These are phyloP conservation scores for Lignosus rhinocerotis DNA, from an alignment of 1,284 basidiomycete species.

Conservation along the genomic window DNA sequence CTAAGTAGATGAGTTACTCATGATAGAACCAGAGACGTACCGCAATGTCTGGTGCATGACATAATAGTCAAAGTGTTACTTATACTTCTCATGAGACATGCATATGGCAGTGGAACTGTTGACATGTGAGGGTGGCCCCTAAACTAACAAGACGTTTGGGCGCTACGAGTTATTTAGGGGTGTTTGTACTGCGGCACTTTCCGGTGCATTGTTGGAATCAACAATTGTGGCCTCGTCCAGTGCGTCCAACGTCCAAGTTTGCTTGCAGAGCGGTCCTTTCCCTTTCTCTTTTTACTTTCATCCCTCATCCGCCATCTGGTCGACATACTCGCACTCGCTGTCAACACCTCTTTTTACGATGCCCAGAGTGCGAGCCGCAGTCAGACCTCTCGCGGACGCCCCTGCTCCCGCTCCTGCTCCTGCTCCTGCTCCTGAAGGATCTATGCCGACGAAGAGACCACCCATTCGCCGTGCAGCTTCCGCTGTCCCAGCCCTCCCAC, in stretches of 20 bases:
- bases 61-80: too few species aligned
- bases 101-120: too few species aligned
- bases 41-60: too few species aligned
- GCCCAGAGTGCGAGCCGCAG: slow-evolving; percentile 13
- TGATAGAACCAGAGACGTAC: too few species aligned
- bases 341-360: not conserved
- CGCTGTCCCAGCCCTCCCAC: slow-evolving; percentile 29
- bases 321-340: not conserved
- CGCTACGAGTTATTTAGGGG: not conserved
- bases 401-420: slow-evolving; percentile 6
- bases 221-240: not conserved
- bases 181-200: slow-evolving; percentile 2
- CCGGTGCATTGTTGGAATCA: slow-evolving; percentile 5
- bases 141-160: not conserved
- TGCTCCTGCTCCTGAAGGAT: slow-evolving; percentile 2
- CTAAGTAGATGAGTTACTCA: too few species aligned
- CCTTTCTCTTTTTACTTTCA: not conserved
- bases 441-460: slow-evolving; percentile 9
- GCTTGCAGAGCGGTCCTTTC: not conserved
- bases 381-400: slow-evolving; percentile 2
- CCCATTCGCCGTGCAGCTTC: slow-evolving; percentile 4
- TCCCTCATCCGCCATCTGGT: not conserved
- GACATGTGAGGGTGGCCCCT: too few species aligned
- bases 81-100: too few species aligned
- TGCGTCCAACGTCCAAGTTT: not conserved